Conservation (phyloP, 1,139 yeast species). For the Pichia sp. region DNA sequence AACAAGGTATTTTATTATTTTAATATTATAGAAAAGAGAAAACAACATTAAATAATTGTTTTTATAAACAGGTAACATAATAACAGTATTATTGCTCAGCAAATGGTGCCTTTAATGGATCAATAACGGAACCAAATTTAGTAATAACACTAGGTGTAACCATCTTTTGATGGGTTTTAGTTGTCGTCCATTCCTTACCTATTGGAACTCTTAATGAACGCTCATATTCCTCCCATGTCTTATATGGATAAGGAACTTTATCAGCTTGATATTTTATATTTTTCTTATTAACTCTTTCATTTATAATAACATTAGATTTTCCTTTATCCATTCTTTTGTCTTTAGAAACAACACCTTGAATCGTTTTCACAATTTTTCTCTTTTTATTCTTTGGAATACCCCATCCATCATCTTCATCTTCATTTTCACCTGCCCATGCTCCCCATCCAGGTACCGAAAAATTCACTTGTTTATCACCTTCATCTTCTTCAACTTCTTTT, state of each 20-base stretch:
- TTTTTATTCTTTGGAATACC: conserved; percentile 40
- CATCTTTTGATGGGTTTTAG: conserved; percentile 77
- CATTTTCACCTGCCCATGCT: conserved; percentile 63
- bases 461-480: conserved; percentile 84
- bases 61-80: too few species aligned
- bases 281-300: conserved; percentile 81
- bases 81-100: too few species aligned
- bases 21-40: too few species aligned
- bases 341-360: conserved; percentile 66
- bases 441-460: conserved; percentile 95
- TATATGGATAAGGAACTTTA: conserved; percentile 90
- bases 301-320: conserved; percentile 76
- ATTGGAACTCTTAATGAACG: conserved; percentile 91
- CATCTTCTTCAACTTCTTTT: conserved; percentile 58
- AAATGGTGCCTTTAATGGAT: conserved; percentile 77
- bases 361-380: conserved; percentile 57
- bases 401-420: conserved; percentile 32
- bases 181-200: conserved; percentile 94
- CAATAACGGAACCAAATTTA: conserved; percentile 85
- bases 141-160: conserved; percentile 86
- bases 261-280: conserved; percentile 77
- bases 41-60: too few species aligned
- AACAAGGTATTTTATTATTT: too few species aligned
- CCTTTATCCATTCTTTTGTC: conserved; percentile 74
- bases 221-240: conserved; percentile 90